Percentiles rank a stretch among this genome's conserved stretches.
phyloP scores from a whole-genome alignment of 352 stramenopile species.

The Globisporangium apiculatum region DNA sequence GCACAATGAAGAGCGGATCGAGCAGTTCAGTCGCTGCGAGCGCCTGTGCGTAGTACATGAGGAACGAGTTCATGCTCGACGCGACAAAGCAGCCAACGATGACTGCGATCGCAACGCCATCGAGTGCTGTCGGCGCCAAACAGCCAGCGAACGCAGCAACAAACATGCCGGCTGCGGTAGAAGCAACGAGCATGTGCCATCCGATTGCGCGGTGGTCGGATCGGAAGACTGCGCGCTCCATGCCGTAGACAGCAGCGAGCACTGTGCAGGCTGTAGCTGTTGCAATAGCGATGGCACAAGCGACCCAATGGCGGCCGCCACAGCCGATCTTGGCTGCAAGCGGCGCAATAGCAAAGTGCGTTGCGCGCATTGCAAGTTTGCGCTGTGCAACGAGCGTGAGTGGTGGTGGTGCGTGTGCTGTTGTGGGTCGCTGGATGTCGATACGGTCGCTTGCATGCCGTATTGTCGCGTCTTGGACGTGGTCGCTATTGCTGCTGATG shows the following conservation, averaged over 20 bases:
- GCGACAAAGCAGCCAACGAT: slow-evolving; percentile 40
- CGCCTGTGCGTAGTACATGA: slow-evolving; percentile 29
- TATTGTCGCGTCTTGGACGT: neutral
- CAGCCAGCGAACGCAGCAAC: slow-evolving; percentile 28
- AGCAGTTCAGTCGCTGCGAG: slow-evolving; percentile 26
- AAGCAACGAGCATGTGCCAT: slow-evolving; percentile 30
- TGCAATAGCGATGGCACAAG: slow-evolving; percentile 12
- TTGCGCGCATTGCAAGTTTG: slow-evolving; percentile 10
- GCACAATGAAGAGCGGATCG: slow-evolving; percentile 38
- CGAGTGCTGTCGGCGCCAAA: slow-evolving; percentile 24
- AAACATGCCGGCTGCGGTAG: slow-evolving; percentile 21
- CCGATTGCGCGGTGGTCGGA: slow-evolving; percentile 10
- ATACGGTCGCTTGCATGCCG: neutral
- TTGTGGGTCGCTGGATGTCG: too few relatives aligned
- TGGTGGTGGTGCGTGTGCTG: too few relatives aligned
- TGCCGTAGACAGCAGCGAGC: slow-evolving; percentile 17
- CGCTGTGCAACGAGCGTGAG: neutral
- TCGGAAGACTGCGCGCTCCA: slow-evolving; percentile 23
- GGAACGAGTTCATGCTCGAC: slow-evolving; percentile 42
- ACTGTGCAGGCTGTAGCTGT: slow-evolving; percentile 6
- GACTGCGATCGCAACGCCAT: slow-evolving; percentile 31
- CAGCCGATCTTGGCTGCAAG: slow-evolving; percentile 15
- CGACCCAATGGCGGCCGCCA: slow-evolving; percentile 23
- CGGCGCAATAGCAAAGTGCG: slow-evolving; percentile 17
- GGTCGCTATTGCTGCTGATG: neutral